Conservation (phyloP, 305 asterid species). For the Striga hermonthica region DNA sequence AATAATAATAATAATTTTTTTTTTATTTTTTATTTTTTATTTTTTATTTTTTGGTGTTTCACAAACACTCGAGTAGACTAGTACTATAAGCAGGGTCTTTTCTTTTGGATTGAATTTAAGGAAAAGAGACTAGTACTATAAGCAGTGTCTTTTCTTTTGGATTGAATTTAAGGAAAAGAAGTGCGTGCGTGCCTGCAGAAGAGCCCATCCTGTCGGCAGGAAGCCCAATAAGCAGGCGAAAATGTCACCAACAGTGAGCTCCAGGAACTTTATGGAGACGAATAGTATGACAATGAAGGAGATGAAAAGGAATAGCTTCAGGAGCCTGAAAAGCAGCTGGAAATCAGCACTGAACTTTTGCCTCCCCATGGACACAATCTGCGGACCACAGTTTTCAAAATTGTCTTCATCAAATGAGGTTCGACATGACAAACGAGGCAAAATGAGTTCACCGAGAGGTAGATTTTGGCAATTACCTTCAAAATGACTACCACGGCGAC, state of each 20-base stretch:
- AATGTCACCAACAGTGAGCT: slow-evolving; percentile 70
- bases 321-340: slow-evolving; percentile 92
- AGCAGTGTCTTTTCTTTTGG: neutral
- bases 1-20: too few relatives aligned
- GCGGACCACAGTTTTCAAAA: slow-evolving; percentile 29
- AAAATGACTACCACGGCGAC: slow-evolving; percentile 68
- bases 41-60: neutral
- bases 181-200: slow-evolving; percentile 55
- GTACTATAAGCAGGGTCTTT: neutral
- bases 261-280: slow-evolving; percentile 57
- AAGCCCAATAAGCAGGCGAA: slow-evolving; percentile 81
- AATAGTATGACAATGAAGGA: slow-evolving; percentile 52
- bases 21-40: neutral
- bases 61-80: slow-evolving; percentile 28
- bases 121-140: too few relatives aligned
- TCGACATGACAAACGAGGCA: neutral
- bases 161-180: neutral
- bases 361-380: slow-evolving; percentile 96
- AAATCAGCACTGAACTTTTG: slow-evolving; percentile 84
- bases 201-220: slow-evolving; percentile 95
- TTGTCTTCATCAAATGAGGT: slow-evolving; percentile 20
- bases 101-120: neutral
- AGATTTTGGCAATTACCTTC: slow-evolving; percentile 47
- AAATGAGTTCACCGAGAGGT: neutral
- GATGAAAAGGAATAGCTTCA: slow-evolving; percentile 71